Evolutionary conservation across 1,139 yeast genomes (phyloP), one percentile per base, ranked within the genome.

Genomic region (Blastobotrys capitulatus): DNA sequence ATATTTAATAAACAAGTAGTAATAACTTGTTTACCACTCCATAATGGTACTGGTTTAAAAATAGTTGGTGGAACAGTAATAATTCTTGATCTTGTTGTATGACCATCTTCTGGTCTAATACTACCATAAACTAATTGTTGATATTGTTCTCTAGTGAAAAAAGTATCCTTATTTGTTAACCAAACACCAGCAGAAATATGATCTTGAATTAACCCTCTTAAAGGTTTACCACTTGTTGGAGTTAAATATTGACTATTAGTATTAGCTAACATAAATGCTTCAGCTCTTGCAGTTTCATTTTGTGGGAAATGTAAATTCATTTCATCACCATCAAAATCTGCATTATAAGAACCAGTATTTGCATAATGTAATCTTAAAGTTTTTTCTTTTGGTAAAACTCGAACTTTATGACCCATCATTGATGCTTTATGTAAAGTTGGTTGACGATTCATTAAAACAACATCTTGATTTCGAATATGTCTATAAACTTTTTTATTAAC

Each of bases 281-380:
- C 99, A 27, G 98, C 94, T 63, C 92, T 83, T 13, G 98, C 98
- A 61, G 88, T 88, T 73, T 92, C 97, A 69, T 87, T 90, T 73
- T 94, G 99, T 29, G 99, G 99, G 76, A 94, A 92, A 73, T 94
- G 99, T 97, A 94, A 86, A 68, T 94, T 94, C 99, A 94, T 94
- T 75, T 94, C 99, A 72, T 94, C 99, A 75, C 99, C 99, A 73
- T 94, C 99, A 64, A 94, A 94, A 79, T 94, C 99, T 39, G 98
- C 98, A 69, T 92, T 94, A 71, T 89, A 89, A 48, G 98, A 97
- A 73, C 97, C 97, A 44, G 98, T 94, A 68, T 94, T 94, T 60
- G 99, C 98, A 69, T 94, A 94, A 70, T 94, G 99, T 69, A 94
- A 77, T 67, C 99, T 81, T 60, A 94, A 76, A 3, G 98, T 94